Evolutionary conservation across 768 basidiomycete species (phyloP), one percentile per base, ranked within the genome.

Genomic region (Mycena haematopus): DNA sequence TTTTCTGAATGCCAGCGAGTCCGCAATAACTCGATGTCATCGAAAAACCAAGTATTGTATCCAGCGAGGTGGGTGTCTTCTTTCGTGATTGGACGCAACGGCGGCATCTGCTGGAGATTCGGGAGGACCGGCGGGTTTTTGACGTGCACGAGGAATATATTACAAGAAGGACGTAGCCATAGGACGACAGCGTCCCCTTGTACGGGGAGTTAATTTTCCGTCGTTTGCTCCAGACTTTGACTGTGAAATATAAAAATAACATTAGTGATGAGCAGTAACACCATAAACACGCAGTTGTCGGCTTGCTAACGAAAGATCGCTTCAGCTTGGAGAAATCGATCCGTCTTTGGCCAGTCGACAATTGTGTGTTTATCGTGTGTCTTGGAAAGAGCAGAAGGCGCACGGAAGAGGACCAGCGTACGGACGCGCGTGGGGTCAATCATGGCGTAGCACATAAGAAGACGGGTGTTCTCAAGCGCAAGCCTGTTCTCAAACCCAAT

Each of bases 161-260:
- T 75, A 98, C 96, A 76, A 99, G 90, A 55, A 99, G 84, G 68
- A 96, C 96, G 78, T 96, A 98, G 66, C 96, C 96, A 74, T 99
- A 98, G 56, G 95, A 96, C 58, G 93, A 96, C 56, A 99, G 81
- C 1, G 96, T 99, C 65, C 96, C 96, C 71, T 93, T 88, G 77
- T 99, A 99, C 13, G 96, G 95, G 53, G 95, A 97, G 77, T 99
- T 99, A 76, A 99, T 97, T 87, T 97, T 96, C 77, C 92, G 85
- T 76, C 95, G 86, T 78, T 98, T 99, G 70, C 93, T 93, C 96
- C 96, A 99, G 22, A 99, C 95, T 82, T 99, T 99, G 72, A 99
- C 96, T 99, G 68, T 52, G 65, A 54, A n/a, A 47, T 57, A 52
- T 47, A 50, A 56, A 57, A 45, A 38, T n/a, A 52, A 36, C 22